Percentiles rank a stretch among this genome's conserved stretches.
These are phyloP conservation scores for Plantago major DNA, from an alignment of 257 asterid species.

Conservation along the genomic window DNA sequence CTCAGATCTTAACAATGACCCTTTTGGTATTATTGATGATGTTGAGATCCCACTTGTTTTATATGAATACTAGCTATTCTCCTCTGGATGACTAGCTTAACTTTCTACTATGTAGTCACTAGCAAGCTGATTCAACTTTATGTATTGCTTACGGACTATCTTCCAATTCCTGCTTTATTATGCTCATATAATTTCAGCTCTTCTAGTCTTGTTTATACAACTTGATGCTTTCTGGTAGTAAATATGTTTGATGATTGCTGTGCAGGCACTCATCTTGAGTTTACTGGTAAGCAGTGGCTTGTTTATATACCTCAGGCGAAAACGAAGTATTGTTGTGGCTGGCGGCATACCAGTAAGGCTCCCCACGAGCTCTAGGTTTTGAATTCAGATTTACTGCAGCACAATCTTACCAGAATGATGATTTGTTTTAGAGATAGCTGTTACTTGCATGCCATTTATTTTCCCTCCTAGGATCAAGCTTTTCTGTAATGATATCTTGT, in stretches of 20 bases:
- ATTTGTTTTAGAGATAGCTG: too few species aligned
- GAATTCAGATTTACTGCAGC: conserved; percentile 7
- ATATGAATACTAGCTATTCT: not conserved
- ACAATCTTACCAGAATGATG: not conserved
- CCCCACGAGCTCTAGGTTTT: conserved; percentile 71
- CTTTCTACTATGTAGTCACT: too few species aligned
- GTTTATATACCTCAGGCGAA: conserved; percentile 59
- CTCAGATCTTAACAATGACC: too few species aligned
- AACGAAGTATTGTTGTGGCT: conserved; percentile 36
- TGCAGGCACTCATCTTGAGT: conserved; percentile 62
- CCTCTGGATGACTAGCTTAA: too few species aligned
- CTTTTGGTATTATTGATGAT: too few species aligned
- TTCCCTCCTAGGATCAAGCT: too few species aligned
- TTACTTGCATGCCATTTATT: too few species aligned
- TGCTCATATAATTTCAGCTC: not conserved
- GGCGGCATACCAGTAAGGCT: conserved; percentile 56
- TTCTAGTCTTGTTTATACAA: not conserved
- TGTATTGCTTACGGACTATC: not conserved
- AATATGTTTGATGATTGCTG: not conserved
- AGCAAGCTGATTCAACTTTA: not conserved
- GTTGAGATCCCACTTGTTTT: too few species aligned
- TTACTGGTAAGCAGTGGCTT: conserved; percentile 77
- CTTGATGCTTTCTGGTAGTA: not conserved
- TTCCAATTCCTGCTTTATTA: not conserved
- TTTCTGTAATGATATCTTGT: too few species aligned